Percentiles rank a stretch among this genome's conserved stretches.
These are phyloP conservation scores for Mycena crocata DNA, from an alignment of 768 basidiomycete genomes.

Conservation along the genomic window DNA sequence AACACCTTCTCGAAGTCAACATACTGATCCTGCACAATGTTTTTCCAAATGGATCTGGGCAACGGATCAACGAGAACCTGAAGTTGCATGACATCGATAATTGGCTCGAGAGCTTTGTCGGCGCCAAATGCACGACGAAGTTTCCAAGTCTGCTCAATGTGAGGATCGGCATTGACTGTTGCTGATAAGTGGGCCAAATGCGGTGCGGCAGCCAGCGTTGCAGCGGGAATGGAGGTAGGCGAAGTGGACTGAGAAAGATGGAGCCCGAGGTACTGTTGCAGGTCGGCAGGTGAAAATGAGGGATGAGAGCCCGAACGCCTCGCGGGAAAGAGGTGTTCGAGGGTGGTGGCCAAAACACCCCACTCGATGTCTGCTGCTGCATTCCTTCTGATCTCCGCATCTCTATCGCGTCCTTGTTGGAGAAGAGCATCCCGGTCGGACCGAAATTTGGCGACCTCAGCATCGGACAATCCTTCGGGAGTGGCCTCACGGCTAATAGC, in stretches of 20 bases:
- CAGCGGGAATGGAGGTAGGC: neutral
- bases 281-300: neutral
- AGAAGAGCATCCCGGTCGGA: neutral
- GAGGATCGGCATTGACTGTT: slow-evolving; percentile 22
- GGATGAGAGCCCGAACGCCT: neutral
- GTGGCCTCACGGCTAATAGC: neutral
- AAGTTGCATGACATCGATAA: slow-evolving; percentile 21
- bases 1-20: slow-evolving; percentile 36
- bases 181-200: slow-evolving; percentile 25
- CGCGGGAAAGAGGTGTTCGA: neutral
- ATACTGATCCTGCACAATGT: slow-evolving; percentile 29
- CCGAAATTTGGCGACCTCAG: neutral
- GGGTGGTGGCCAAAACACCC: neutral
- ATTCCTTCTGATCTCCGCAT: neutral
- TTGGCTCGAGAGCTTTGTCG: slow-evolving; percentile 22
- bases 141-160: slow-evolving; percentile 28
- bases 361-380: neutral
- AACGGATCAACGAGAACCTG: slow-evolving; percentile 17
- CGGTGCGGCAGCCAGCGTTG: slow-evolving; percentile 26
- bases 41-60: slow-evolving; percentile 24
- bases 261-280: neutral
- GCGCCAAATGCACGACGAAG: slow-evolving; percentile 2
- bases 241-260: neutral
- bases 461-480: neutral
- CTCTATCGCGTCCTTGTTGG: no score